A percentile compares a stretch with the other conserved stretches of the same genome.
These are phyloP conservation scores for Zygosaccharomyces bailii DNA, from an alignment of 805 yeast genomes.

Conservation along the genomic window DNA sequence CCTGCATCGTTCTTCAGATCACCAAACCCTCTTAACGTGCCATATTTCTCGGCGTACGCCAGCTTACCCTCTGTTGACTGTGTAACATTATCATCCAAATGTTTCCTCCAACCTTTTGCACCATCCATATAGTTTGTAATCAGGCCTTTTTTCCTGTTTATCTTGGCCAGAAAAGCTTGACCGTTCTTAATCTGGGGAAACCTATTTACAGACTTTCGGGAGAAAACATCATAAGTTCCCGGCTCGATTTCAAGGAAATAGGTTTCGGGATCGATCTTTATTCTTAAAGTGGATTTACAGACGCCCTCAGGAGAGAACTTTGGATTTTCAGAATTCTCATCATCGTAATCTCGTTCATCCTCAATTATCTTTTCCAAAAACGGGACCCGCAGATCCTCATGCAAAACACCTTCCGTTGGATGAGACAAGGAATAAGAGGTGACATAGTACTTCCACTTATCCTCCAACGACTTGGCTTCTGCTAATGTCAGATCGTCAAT, in stretches of 20 bases:
- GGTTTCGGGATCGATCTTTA: constrained; percentile 72
- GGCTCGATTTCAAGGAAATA: constrained; percentile 80
- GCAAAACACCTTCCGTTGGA: constrained; percentile 93
- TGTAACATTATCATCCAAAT: constrained; percentile 42
- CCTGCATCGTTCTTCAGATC: constrained; percentile 1
- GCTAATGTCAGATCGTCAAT: constrained; percentile 84
- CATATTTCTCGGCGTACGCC: constrained; percentile 21
- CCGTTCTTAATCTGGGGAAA: constrained; percentile 28
- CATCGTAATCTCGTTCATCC: constrained; percentile 50
- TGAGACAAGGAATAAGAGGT: constrained; percentile 92
- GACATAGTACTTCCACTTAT: constrained; percentile 87
- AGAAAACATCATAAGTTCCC: constrained; percentile 73
- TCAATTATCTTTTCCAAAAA: constrained; percentile 61
- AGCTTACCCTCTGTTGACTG: constrained; percentile 25
- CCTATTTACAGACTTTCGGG: constrained; percentile 53
- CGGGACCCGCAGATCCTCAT: constrained; percentile 73
- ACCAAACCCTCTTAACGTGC: constrained; percentile 18
- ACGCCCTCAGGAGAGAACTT: constrained; percentile 49
- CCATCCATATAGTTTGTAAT: constrained; percentile 47
- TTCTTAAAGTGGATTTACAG: constrained; percentile 66
- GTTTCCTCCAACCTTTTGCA: constrained; percentile 53
- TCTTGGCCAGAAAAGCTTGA: constrained; percentile 31
- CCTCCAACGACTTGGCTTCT: constrained; percentile 64
- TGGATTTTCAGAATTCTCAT: constrained; percentile 10
- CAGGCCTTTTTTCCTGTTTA: constrained; percentile 35